Evolutionary conservation across 495 filamentous ascomycete genomes (phyloP), one percentile per base, ranked within the genome.

Genomic region (Penicillium daleae): DNA sequence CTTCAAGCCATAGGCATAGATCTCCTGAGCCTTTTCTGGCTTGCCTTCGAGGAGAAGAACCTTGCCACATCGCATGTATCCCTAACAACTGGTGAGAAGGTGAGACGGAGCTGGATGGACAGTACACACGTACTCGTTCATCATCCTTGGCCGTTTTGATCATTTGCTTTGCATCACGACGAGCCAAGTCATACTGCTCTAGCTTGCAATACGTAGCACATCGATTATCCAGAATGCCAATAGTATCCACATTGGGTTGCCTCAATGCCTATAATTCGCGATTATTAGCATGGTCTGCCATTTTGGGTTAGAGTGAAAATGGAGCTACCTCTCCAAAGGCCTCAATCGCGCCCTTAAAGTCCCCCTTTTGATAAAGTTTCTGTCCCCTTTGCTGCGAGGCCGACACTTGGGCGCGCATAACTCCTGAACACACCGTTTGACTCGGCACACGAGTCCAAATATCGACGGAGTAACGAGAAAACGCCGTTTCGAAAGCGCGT

Each of bases 1-100:
- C 53, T 78, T 78, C 40, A 89, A 67, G 6, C 83, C 89, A 69
- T 85, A 85, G n/a, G 77, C 72, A 65, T 90, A 90, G 1, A 90
- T 76, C n/a, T 81, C 75, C 17, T 84, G 63, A 4, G 88, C 89
- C 33, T 80, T 78, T 6, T 81, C 74, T 7, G 73, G 68, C 60
- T 81, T 87, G 4, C 79, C 79, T 64, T 84, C 78, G 48, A 87
- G 72, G 19, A 86, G 72, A 6, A 91, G 78, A 4, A 87, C 74
- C 63, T 87, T 87, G 7, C 80, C 89, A 22, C 83, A 81, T n/a
- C 87, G 84, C 13, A 90, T 73, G 73, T 90, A 90, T 24, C 89
- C 89, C 83, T 86, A 35, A 6, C 44, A 6, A 62, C 55, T 42
- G 29, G 32, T 59, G 6, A 64, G 44, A 26, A 52, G 49, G 19